Evolutionary conservation across 139 green algal genomes (phyloP).

Genomic region (Volvox africanus): DNA sequence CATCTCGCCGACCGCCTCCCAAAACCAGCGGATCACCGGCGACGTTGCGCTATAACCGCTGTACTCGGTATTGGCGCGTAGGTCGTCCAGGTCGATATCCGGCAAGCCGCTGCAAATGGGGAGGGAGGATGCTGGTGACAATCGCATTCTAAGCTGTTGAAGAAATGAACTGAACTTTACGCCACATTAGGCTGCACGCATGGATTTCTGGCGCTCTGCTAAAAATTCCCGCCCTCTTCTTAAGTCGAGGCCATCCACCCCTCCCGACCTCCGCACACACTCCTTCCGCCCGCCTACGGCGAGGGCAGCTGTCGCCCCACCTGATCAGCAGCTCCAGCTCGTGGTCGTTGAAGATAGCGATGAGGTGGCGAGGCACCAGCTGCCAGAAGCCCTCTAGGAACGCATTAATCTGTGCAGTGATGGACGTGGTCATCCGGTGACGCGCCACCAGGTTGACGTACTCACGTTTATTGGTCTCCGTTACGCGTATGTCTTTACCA

Average conservation of each 20-base stretch:
- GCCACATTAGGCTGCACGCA: no score
- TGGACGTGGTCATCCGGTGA: slow-evolving; percentile 96
- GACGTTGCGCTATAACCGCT: slow-evolving; percentile 81
- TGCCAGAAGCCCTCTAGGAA: slow-evolving; percentile 96
- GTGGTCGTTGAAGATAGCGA: slow-evolving; percentile 95
- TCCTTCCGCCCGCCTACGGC: neutral
- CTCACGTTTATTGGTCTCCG: slow-evolving; percentile 95
- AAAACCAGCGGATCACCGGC: slow-evolving; percentile 95
- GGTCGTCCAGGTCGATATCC: slow-evolving; percentile 94
- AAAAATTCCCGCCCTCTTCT: neutral
- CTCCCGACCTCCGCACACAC: neutral
- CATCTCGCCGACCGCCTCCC: slow-evolving; percentile 91
- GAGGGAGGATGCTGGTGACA: neutral
- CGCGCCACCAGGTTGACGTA: slow-evolving; percentile 96
- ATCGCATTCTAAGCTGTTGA: no score
- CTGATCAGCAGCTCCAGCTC: slow-evolving; percentile 99
- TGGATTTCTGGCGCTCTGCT: neutral
- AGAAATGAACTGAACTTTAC: no score
- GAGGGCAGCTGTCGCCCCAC: neutral
- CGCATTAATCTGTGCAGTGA: slow-evolving; percentile 78
- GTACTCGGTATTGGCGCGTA: slow-evolving; percentile 96
- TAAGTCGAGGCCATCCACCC: neutral
- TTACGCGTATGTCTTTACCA: slow-evolving; percentile 82
- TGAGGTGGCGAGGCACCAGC: slow-evolving; percentile 87
- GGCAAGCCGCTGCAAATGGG: slow-evolving; percentile 80